A percentile compares a stretch with the other conserved stretches of the same genome.
Conservation (phyloP, 2,329 filamentous ascomycete species). For the Pseudocercospora pini-densiflorae region DNA sequence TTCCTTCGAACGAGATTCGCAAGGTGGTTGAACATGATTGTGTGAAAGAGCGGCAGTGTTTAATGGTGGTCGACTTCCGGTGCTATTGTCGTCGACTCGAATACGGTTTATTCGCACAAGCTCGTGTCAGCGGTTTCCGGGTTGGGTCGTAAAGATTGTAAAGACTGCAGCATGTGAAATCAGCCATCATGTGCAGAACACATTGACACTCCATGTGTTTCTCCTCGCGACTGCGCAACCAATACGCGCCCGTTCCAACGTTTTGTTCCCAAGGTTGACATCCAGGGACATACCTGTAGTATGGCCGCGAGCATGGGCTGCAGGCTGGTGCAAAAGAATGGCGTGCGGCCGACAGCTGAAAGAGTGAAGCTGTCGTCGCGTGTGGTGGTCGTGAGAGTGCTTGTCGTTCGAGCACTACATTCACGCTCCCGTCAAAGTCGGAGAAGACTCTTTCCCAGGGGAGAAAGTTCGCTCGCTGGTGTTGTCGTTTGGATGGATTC, state of each 20-base stretch:
- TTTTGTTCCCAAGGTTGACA: not conserved
- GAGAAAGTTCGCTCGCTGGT: not conserved
- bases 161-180: not conserved
- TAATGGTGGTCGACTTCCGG: not conserved
- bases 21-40: slow-evolving; percentile 44
- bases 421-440: not conserved
- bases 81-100: not conserved
- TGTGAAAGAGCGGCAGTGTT: not conserved
- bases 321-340: slow-evolving; percentile 42
- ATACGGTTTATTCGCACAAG: not conserved
- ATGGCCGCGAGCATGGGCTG: slow-evolving; percentile 7
- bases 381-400: not conserved
- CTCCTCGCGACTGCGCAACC: not conserved
- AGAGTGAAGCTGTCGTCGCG: slow-evolving; percentile 62
- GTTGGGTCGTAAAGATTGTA: slow-evolving; percentile 6
- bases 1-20: slow-evolving; percentile 57
- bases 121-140: slow-evolving; percentile 5
- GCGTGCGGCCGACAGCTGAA: slow-evolving; percentile 60
- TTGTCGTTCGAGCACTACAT: not conserved
- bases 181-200: not conserved
- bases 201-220: not conserved
- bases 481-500: not conserved
- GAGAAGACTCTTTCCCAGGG: not conserved
- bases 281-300: slow-evolving; percentile 19
- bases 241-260: slow-evolving; percentile 4